Conservation (phyloP, 306 rosid genomes). For the Quercus berberidifolia region DNA sequence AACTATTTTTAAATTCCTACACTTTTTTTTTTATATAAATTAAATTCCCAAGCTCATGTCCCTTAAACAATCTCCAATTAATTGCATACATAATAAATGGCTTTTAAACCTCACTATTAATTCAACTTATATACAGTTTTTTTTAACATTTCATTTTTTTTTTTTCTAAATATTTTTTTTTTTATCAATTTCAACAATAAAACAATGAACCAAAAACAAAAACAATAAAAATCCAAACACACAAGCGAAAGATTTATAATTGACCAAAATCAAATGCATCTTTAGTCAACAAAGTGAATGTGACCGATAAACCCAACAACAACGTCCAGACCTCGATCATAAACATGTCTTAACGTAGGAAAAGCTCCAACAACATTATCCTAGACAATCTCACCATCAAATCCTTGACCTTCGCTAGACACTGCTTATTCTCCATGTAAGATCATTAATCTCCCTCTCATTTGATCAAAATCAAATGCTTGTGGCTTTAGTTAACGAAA, state of each 20-base stretch:
- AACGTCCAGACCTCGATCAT: conserved; percentile 22
- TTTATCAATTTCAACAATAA: too few species aligned
- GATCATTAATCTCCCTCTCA: too few species aligned
- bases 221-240: background rate
- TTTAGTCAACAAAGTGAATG: conserved; percentile 38
- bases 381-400: conserved; percentile 47
- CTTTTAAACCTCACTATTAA: too few species aligned
- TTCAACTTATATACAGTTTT: background rate
- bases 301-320: conserved; percentile 46
- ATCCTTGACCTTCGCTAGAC: conserved; percentile 40
- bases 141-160: background rate
- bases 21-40: too few species aligned
- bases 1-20: too few species aligned
- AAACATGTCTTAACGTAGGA: conserved; percentile 52
- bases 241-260: background rate
- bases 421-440: conserved; percentile 46
- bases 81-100: too few species aligned
- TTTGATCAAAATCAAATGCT: background rate
- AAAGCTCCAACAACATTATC: conserved; percentile 58
- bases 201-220: too few species aligned
- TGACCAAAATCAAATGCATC: background rate
- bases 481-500: conserved; percentile 25
- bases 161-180: background rate
- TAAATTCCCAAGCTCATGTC: too few species aligned
- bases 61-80: too few species aligned